These are phyloP conservation scores for Boletus rex-veris DNA, from an alignment of 768 basidiomycete genomes.

Conservation along the genomic window DNA sequence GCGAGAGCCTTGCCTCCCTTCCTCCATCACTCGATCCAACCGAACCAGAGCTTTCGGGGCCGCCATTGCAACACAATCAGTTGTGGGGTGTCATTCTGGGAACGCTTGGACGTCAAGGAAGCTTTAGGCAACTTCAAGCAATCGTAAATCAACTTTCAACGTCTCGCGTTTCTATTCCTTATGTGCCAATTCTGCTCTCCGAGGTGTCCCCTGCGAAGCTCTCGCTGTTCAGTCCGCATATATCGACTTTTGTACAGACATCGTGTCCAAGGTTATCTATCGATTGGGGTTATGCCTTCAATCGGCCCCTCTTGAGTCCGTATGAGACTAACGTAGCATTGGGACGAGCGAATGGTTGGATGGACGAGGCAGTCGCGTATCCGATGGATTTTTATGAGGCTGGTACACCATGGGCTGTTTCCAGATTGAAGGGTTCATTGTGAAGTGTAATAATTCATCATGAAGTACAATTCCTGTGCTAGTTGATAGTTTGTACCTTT, in stretches of 20 bases:
- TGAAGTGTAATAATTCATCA: constrained; percentile 1
- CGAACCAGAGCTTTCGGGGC: constrained; percentile 1
- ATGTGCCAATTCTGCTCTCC: constrained; percentile 88
- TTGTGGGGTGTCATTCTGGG: constrained; percentile 93
- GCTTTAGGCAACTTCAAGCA: constrained; percentile 83
- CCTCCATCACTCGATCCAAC: constrained; percentile 6
- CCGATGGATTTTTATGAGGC: constrained; percentile 97
- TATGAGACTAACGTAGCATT: constrained; percentile 91
- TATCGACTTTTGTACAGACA: constrained; percentile 92
- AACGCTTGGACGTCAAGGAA: constrained; percentile 93
- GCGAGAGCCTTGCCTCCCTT: constrained; percentile 51
- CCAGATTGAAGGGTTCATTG: constrained; percentile 55
- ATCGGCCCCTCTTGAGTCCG: constrained; percentile 81
- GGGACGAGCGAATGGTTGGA: constrained; percentile 64
- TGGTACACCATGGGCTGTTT: constrained; percentile 71
- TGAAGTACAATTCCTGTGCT: background rate
- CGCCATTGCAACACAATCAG: constrained; percentile 24
- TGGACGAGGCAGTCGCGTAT: constrained; percentile 51
- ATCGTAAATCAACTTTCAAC: constrained; percentile 67
- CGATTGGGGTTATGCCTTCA: constrained; percentile 98
- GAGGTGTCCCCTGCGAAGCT: constrained; percentile 97
- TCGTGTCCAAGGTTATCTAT: constrained; percentile 95
- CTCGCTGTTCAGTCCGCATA: constrained; percentile 72
- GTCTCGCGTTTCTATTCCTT: constrained; percentile 58
- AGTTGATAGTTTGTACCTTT: background rate